These are phyloP conservation scores for Volvox carteri DNA, from an alignment of 163 green algal species.

Conservation along the genomic window DNA sequence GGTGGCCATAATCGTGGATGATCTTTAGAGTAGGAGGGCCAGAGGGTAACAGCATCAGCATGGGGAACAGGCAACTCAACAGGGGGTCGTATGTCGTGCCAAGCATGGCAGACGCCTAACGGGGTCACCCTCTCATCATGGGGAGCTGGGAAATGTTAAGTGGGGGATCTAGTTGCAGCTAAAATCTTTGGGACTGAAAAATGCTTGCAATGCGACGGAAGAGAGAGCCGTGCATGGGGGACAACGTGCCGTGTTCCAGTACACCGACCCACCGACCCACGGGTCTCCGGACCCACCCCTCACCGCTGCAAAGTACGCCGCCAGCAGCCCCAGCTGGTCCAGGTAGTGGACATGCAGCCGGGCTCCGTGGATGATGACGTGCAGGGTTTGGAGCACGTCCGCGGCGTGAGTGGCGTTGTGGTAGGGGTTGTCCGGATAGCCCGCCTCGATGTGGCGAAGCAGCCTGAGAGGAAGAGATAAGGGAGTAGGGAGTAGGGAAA, in stretches of 20 bases:
- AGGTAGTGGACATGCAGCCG: slow-evolving; percentile 24
- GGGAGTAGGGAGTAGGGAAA: too few species aligned
- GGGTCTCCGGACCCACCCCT: not conserved
- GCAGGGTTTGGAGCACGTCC: slow-evolving; percentile 54
- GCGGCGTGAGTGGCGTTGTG: slow-evolving; percentile 50
- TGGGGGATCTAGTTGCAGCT: too few species aligned
- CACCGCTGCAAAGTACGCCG: slow-evolving; percentile 49
- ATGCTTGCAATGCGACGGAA: too few species aligned
- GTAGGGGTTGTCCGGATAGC: slow-evolving; percentile 63
- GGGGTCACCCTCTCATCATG: too few species aligned
- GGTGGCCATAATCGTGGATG: slow-evolving; percentile 66
- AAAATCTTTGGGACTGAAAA: too few species aligned
- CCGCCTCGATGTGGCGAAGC: slow-evolving; percentile 53
- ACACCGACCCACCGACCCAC: too few species aligned
- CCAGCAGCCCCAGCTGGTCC: slow-evolving; percentile 47
- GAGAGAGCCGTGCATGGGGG: too few species aligned
- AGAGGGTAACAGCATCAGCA: not conserved
- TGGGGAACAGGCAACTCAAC: too few species aligned
- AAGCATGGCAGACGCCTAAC: too few species aligned
- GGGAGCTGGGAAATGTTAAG: too few species aligned
- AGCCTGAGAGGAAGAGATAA: slow-evolving; percentile 6
- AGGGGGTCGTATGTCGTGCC: too few species aligned
- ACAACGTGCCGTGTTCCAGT: too few species aligned
- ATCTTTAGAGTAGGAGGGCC: slow-evolving; percentile 15
- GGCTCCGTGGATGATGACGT: slow-evolving; percentile 44